A percentile compares a stretch with the other conserved stretches of the same genome.
Conservation (phyloP, 768 basidiomycete species). For the Kwoniella europaea region DNA sequence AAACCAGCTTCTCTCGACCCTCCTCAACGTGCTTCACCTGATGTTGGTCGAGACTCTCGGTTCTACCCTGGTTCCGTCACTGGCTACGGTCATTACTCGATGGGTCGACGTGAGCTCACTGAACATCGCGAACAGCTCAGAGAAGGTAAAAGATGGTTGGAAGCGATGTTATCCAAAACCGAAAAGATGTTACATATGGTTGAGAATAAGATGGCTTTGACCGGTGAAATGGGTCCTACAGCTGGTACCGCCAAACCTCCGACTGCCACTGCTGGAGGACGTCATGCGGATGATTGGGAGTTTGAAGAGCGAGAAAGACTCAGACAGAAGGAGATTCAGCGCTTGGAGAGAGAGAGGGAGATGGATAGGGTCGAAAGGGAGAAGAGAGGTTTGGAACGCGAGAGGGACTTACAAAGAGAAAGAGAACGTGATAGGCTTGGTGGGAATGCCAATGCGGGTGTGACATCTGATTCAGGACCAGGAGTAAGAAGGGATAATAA, state of each 20-base stretch:
- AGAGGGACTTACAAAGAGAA: constrained; percentile 22
- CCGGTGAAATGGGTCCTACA: constrained; percentile 28
- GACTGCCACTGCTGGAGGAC: constrained; percentile 9
- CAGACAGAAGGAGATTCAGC: constrained; percentile 42
- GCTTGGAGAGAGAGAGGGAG: constrained; percentile 44
- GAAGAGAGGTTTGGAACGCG: constrained; percentile 40
- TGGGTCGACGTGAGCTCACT: constrained; percentile 49
- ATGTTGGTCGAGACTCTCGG: constrained; percentile 24
- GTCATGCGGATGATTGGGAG: constrained; percentile 43
- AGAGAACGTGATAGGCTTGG: constrained; percentile 20
- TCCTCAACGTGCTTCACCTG: constrained; percentile 24
- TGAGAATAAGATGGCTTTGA: constrained; percentile 51
- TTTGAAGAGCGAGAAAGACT: constrained; percentile 50
- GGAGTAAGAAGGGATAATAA: constrained; percentile 20
- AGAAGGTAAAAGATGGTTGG: constrained; percentile 56
- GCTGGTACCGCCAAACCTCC: constrained; percentile 3
- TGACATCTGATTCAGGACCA: not conserved
- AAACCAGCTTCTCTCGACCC: constrained; percentile 22
- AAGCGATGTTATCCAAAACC: constrained; percentile 51
- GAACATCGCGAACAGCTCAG: constrained; percentile 57
- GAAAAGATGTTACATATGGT: constrained; percentile 53
- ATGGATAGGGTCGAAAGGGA: constrained; percentile 39
- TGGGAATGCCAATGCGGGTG: not conserved
- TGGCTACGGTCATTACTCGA: constrained; percentile 40
- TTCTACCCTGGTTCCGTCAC: constrained; percentile 30